Evolutionary conservation across 768 basidiomycete species (phyloP).

Genomic region (Tephrocybe sp.): DNA sequence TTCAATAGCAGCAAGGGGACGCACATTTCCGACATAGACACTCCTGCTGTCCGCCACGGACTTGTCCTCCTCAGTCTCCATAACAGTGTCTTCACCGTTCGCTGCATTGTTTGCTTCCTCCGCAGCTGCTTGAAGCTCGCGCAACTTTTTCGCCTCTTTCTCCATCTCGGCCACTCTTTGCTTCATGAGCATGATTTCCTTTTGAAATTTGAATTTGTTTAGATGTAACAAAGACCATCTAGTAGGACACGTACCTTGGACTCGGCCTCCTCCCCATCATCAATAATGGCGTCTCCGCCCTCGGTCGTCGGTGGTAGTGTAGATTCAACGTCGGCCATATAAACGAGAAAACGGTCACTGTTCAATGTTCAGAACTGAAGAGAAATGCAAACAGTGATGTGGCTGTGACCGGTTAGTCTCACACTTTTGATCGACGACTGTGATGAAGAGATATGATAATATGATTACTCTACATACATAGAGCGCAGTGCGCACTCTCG

Average conservation of each 20-base stretch:
- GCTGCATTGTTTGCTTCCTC: slow-evolving; percentile 56
- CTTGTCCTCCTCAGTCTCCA: slow-evolving; percentile 87
- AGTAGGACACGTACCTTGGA: slow-evolving; percentile 44
- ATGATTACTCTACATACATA: too few species aligned
- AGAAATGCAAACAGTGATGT: slow-evolving; percentile 17
- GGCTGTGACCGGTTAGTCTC: slow-evolving; percentile 7
- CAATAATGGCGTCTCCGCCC: slow-evolving; percentile 38
- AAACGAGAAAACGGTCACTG: slow-evolving; percentile 9
- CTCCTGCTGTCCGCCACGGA: slow-evolving; percentile 80
- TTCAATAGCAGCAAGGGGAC: slow-evolving; percentile 29
- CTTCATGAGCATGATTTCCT: slow-evolving; percentile 92
- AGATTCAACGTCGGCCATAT: slow-evolving; percentile 55
- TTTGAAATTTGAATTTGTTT: slow-evolving; percentile 19
- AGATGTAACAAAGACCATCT: slow-evolving; percentile 10
- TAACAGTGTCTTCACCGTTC: slow-evolving; percentile 46
- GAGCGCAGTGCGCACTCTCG: too few species aligned
- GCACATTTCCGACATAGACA: slow-evolving; percentile 94
- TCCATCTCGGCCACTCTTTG: slow-evolving; percentile 94
- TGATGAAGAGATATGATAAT: too few species aligned
- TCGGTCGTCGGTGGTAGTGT: slow-evolving; percentile 39
- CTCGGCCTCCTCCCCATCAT: slow-evolving; percentile 66
- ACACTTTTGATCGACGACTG: not conserved
- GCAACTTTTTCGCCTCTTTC: slow-evolving; percentile 81
- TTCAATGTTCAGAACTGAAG: slow-evolving; percentile 14
- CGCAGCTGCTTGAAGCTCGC: slow-evolving; percentile 74